A percentile compares a stretch with the other conserved stretches of the same genome.
Conservation (phyloP, 495 filamentous ascomycete genomes). For the Hypoxylon intermedium region DNA sequence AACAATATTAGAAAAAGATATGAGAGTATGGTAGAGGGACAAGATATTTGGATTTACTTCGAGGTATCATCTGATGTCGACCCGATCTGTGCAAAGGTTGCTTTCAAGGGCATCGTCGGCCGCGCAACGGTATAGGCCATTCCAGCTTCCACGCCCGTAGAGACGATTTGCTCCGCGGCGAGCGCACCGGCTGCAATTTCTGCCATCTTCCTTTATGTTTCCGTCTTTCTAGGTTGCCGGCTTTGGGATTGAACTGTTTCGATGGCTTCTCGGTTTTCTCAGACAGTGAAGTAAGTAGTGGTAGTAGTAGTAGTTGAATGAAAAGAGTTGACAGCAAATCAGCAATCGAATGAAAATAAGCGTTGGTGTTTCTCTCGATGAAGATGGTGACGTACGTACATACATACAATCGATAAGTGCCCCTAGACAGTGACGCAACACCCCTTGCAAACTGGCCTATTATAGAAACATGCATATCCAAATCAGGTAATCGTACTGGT, state of each 20-base stretch:
- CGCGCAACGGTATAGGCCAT: slow-evolving; percentile 48
- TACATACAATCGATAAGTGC: slow-evolving; percentile 20
- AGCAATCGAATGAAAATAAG: neutral
- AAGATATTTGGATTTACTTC: slow-evolving; percentile 13
- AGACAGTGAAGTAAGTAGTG: no score
- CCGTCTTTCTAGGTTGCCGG: neutral
- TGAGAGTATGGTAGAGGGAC: neutral
- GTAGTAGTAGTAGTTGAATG: no score
- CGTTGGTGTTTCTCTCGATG: no score
- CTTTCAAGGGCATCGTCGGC: slow-evolving; percentile 52
- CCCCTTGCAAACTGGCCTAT: slow-evolving; percentile 9
- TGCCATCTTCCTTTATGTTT: slow-evolving; percentile 38
- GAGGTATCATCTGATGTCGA: slow-evolving; percentile 31
- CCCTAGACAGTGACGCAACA: slow-evolving; percentile 16
- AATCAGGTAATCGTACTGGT: no score
- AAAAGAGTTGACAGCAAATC: no score
- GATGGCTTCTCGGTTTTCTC: no score
- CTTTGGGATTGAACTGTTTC: no score
- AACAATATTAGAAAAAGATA: neutral
- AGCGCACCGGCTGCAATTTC: slow-evolving; percentile 49
- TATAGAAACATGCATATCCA: slow-evolving; percentile 6
- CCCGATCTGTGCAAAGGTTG: slow-evolving; percentile 50
- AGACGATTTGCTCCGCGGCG: slow-evolving; percentile 53
- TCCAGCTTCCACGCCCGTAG: slow-evolving; percentile 50
- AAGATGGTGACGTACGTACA: slow-evolving; percentile 3